These are phyloP conservation scores for Chlamydomonas sphaeroides DNA, from an alignment of 139 green algal genomes.

Conservation along the genomic window DNA sequence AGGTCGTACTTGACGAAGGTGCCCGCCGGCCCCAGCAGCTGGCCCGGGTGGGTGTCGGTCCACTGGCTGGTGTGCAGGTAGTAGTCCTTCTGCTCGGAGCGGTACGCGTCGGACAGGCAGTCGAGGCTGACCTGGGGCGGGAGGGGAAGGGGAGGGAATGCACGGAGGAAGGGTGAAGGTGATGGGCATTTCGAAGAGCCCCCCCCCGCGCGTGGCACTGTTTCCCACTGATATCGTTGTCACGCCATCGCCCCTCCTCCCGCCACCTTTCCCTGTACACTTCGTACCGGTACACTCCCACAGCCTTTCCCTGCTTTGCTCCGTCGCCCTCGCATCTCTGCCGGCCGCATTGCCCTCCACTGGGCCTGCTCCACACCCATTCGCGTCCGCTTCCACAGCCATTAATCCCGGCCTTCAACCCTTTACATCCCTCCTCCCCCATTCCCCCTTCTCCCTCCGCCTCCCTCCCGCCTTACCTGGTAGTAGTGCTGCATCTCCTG, in stretches of 20 bases:
- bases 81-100: slow-evolving; percentile 87
- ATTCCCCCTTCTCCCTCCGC: background rate
- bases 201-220: too few relatives aligned
- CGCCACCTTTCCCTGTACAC: too few relatives aligned
- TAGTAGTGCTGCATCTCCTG: slow-evolving; percentile 88
- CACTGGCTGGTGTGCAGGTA: slow-evolving; percentile 84
- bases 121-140: slow-evolving; percentile 65
- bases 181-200: background rate
- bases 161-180: background rate
- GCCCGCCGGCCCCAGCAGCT: slow-evolving; percentile 76
- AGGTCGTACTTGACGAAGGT: slow-evolving; percentile 91
- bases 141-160: background rate
- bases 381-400: too few relatives aligned
- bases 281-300: too few relatives aligned
- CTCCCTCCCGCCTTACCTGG: slow-evolving; percentile 59
- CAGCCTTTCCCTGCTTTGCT: too few relatives aligned
- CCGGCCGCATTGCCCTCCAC: too few relatives aligned
- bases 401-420: too few relatives aligned
- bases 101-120: slow-evolving; percentile 68
- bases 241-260: too few relatives aligned
- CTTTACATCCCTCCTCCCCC: too few relatives aligned
- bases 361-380: too few relatives aligned
- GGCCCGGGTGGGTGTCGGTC: slow-evolving; percentile 85
- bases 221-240: too few relatives aligned
- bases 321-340: too few relatives aligned